Base-by-base conservation (phyloP, 2,329 filamentous ascomycete species). In the Fusarium torreyae region DNA sequence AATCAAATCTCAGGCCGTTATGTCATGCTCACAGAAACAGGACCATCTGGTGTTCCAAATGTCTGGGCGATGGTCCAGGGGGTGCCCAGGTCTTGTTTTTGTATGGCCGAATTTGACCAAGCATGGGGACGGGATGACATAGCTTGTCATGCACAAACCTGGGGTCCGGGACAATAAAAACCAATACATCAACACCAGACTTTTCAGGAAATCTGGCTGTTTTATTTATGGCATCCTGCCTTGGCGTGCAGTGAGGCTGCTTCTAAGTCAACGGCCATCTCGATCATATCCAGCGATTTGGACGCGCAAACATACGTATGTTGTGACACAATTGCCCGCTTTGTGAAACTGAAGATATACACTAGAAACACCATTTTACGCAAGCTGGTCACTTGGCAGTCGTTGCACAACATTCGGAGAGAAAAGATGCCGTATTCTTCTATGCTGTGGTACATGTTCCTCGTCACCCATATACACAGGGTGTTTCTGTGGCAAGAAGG, bases 1-100 rank as follows among this genome's bases (percentile, higher is more conserved):
- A 40, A 14, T 14, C n/a, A 40, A 11, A 39, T 36, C 22, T 34
- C 10, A 48, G 42, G 42, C 39, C 22, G 49, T 70, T 69, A 70
- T 70, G 67, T 70, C 67, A 70, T 70, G 53, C 38, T 44, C 17
- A 13, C 13, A 31, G 58, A 68, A 70, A 59, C 46, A 66, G 42
- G 66, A 50, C 18, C 22, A 24, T 39, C 54, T 63, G 38, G 61
- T 33, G 53, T 50, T 38, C 42, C 48, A 44, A 11, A 33, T 24
- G 20, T 36, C 49, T 63, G 42, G 50, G 20, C 43, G 42, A 38
- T 39, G 10, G 22, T 63, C 20, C 36, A 56, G 40, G 39, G n/a
- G 44, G 55, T 52, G 66, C 15, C 40, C 24, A 50, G 54, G 18
- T 33, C 52, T 56, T 42, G 33, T 13, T 39, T 69, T 33, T 67